Evolutionary conservation across 2,329 filamentous ascomycete species (phyloP), one percentile per base, ranked within the genome.

Genomic region (Colletotrichum sp.): DNA sequence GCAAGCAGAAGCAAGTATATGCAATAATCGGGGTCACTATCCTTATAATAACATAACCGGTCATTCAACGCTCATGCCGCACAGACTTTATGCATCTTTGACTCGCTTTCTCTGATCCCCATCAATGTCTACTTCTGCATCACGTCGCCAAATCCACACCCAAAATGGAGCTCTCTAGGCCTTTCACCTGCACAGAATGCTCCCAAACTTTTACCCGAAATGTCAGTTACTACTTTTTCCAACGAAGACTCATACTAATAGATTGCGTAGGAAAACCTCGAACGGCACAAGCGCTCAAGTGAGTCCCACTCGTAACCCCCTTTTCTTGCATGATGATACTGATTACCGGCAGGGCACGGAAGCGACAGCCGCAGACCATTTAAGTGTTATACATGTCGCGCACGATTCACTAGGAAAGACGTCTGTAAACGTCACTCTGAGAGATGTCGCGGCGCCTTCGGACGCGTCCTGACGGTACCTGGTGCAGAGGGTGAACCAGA

Each of bases 261-360:
- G 16, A 15, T 18, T 6, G 34, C 30, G 21, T 21, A 80, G 76
- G 79, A 79, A 72, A 80, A 80, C 32, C 26, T 79, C 55, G 77
- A 72, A 62, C 79, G 79, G 12, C 79, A 80, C 34, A 76, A 72
- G 55, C 79, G 79, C 13, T 78, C 79, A 13, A 79, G 79, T 80
- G 71, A 21, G 73, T 34, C 26, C 18, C 32, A 32, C 21, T 7
- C 32, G 28, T 64, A 34, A 18, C 62, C 21, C 13, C 30, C 21
- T 3, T 34, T 55, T 24, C 24, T 59, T 62, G 13, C 13, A 15
- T 70, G 26, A 52, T 24, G 24, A 28, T 65, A 34, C 76, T 76
- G 30, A 77, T 21, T 15, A n/a, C 16, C 6, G 13, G 6, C 16
- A 80, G 79, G 75, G 71, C 79, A 80, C 39, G 79, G 76, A 3